A percentile compares a stretch with the other conserved stretches of the same genome.
Conservation (phyloP, 805 yeast genomes). For the Clavispora vitiphila region DNA sequence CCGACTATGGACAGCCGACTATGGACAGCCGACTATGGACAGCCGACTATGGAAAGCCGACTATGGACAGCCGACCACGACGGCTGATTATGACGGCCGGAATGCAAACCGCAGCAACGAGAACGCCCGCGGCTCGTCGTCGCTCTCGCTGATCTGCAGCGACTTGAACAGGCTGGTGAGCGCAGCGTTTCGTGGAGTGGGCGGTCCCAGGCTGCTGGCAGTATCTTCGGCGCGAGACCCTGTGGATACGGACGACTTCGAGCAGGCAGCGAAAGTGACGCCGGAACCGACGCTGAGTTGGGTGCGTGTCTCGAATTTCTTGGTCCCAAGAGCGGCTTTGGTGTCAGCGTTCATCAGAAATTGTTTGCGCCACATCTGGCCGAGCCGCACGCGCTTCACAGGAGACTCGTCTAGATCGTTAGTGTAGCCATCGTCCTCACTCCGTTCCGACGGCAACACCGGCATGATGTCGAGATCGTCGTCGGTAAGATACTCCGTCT, state of each 20-base stretch:
- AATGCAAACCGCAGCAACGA: conserved; percentile 15
- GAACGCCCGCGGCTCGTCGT: conserved; percentile 4
- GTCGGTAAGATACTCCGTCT: conserved; percentile 13
- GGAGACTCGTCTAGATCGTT: conserved; percentile 42
- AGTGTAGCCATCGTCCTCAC: conserved; percentile 25
- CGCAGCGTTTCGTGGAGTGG: neutral
- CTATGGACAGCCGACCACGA: no score
- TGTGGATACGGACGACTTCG: neutral
- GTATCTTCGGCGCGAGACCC: conserved; percentile 1
- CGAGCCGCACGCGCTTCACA: conserved; percentile 16
- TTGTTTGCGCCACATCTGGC: conserved; percentile 10
- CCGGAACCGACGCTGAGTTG: no score
- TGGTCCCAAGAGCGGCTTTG: no score
- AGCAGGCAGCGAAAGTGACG: no score
- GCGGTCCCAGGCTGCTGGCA: conserved; percentile 2
- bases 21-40: no score
- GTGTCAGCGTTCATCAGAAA: conserved; percentile 8
- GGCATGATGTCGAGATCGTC: conserved; percentile 11
- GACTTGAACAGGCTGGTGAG: conserved; percentile 6
- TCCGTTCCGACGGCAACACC: conserved; percentile 6
- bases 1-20: no score
- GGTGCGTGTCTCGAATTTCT: no score
- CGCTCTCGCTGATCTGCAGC: conserved; percentile 15
- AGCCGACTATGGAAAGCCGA: no score
- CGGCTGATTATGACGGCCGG: no score